Evolutionary conservation across 2,329 filamentous ascomycete species (phyloP).

Genomic region (Aureobasidium melanogenum): DNA sequence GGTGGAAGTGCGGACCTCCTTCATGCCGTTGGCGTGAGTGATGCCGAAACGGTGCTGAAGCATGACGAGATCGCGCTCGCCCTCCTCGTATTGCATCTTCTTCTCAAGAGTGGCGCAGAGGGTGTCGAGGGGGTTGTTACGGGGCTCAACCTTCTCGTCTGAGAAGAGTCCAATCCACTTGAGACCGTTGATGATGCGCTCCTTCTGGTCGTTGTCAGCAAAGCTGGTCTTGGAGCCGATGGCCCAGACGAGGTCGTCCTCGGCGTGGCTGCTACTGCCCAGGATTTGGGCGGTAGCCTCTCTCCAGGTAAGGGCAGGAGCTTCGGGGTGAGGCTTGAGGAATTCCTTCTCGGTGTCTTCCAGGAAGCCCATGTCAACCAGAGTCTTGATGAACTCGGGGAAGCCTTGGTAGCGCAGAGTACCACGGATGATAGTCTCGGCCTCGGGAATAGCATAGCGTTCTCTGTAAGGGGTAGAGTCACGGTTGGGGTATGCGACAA

Average conservation of each 20-base stretch:
- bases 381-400: constrained; percentile 77
- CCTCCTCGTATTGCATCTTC: constrained; percentile 81
- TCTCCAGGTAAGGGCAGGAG: constrained; percentile 58
- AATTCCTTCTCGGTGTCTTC: constrained; percentile 57
- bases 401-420: constrained; percentile 84
- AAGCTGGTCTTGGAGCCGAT: constrained; percentile 71
- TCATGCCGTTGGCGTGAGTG: constrained; percentile 68
- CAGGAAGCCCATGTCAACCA: constrained; percentile 87
- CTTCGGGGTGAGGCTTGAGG: constrained; percentile 48
- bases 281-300: constrained; percentile 74
- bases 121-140: constrained; percentile 79
- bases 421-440: constrained; percentile 74
- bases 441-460: constrained; percentile 86
- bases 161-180: constrained; percentile 65
- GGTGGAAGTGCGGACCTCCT: constrained; percentile 71
- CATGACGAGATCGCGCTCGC: constrained; percentile 75
- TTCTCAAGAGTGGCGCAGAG: constrained; percentile 79
- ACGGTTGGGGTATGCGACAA: constrained; percentile 89
- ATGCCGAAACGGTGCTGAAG: constrained; percentile 79
- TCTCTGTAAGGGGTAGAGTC: constrained; percentile 82
- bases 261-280: constrained; percentile 54
- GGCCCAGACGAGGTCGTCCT: constrained; percentile 56
- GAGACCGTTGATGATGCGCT: constrained; percentile 61
- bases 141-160: constrained; percentile 58
- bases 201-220: constrained; percentile 56